These are phyloP conservation scores for Nakataea oryzae DNA, from an alignment of 2,329 filamentous ascomycete genomes.

Conservation along the genomic window DNA sequence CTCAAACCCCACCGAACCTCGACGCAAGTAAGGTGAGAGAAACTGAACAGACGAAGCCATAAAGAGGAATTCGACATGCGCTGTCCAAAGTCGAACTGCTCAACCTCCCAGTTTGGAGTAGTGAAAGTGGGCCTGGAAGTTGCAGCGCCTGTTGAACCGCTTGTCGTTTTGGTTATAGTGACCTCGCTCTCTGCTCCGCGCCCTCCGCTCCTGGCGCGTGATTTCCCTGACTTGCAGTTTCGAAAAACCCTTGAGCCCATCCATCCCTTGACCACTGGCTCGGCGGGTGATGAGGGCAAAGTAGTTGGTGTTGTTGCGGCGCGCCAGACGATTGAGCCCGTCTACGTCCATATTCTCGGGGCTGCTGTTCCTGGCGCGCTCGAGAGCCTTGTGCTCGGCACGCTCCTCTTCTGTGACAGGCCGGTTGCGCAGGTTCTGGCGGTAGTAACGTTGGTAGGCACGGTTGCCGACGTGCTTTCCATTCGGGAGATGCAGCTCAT, in stretches of 20 bases:
- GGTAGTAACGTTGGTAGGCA: slow-evolving; percentile 77
- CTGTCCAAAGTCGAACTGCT: not conserved
- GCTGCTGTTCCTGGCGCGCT: slow-evolving; percentile 43
- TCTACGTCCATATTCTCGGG: slow-evolving; percentile 28
- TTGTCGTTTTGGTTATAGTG: slow-evolving; percentile 55
- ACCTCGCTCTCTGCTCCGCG: slow-evolving; percentile 53
- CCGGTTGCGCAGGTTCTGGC: slow-evolving; percentile 83
- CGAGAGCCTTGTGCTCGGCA: slow-evolving; percentile 43
- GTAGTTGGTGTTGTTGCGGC: slow-evolving; percentile 26
- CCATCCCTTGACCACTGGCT: slow-evolving; percentile 66
- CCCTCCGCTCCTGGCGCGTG: slow-evolving; percentile 55
- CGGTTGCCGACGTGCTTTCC: slow-evolving; percentile 86
- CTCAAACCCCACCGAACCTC: not conserved
- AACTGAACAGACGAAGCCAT: not conserved
- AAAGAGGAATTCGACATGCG: not conserved
- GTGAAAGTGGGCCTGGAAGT: slow-evolving; percentile 59
- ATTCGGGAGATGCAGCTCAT: slow-evolving; percentile 84
- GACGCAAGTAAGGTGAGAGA: not conserved
- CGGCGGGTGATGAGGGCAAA: slow-evolving; percentile 54
- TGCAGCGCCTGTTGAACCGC: slow-evolving; percentile 61
- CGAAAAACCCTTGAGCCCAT: slow-evolving; percentile 68
- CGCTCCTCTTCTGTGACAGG: slow-evolving; percentile 59
- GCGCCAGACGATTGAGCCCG: slow-evolving; percentile 29
- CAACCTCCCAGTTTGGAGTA: slow-evolving; percentile 19
- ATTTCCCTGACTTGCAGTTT: slow-evolving; percentile 66